Base-by-base conservation (phyloP, 306 rosid species). In the Sesbania bispinosa region DNA sequence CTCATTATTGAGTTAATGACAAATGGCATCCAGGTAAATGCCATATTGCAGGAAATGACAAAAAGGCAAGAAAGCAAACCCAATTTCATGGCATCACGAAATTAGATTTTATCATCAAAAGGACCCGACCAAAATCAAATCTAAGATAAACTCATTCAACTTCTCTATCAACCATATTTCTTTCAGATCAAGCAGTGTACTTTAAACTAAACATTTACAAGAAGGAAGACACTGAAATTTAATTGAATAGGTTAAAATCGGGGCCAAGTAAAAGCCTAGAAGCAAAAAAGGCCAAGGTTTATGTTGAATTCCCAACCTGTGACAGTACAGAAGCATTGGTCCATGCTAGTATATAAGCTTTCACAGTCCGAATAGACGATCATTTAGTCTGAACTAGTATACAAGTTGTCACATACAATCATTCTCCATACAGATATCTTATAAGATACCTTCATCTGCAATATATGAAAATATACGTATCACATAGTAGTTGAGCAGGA, bases 381-480 rank as follows among this genome's bases (percentile, higher is more conserved):
- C 39, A 35, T 35, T 35, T 10, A n/a, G n/a, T n/a, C n/a, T n/a
- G n/a, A n/a, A n/a, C n/a, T n/a, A n/a, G n/a, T n/a, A n/a, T n/a
- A n/a, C n/a, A n/a, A n/a, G n/a, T n/a, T n/a, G n/a, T n/a, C n/a
- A n/a, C n/a, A n/a, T n/a, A 39, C 35, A 41, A 62, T 15, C 72
- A 41, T 64, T 53, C 66, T 54, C 78, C 73, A 32, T 58, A 58
- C 6, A 24, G 67, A 15, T 27, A 33, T 20, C 41, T 67, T 70
- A 84, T 15, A 58, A 71, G 71, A 7, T 13, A 14, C 18, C 47
- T 59, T 81, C 88, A 71, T 81, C 88, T 84, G 88, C 80, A 29
- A 70, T 6, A 38, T 60, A 29, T 27, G 29, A 78, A 75, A 69
- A 43, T 20, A 48, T 7, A 53, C 4, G 62, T 6, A 62, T 64